These are phyloP conservation scores for Aethionema arabicum DNA, from an alignment of 345 rosid genomes.

Conservation along the genomic window DNA sequence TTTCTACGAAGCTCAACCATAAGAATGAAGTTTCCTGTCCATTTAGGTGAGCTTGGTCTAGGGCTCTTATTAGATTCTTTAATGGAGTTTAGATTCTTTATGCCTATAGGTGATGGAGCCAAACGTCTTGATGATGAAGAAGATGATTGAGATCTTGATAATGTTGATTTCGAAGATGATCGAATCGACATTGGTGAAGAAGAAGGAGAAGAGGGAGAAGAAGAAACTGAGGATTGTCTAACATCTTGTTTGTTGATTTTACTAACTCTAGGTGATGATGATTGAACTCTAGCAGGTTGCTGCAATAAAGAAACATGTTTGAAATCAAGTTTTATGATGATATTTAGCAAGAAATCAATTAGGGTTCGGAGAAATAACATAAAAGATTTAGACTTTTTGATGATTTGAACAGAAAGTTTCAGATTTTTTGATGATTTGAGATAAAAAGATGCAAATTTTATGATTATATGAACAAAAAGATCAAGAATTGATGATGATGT, in stretches of 20 bases:
- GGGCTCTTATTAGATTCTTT: conserved; percentile 33
- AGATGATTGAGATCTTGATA: conserved; percentile 5
- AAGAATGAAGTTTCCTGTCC: conserved; percentile 41
- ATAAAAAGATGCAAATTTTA: too few relatives aligned
- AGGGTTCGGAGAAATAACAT: not conserved
- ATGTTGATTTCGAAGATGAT: conserved; percentile 32
- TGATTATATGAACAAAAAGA: too few relatives aligned
- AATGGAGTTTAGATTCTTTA: conserved; percentile 28
- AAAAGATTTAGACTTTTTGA: not conserved
- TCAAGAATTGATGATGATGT: too few relatives aligned
- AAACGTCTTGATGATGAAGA: conserved; percentile 36
- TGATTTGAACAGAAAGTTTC: not conserved
- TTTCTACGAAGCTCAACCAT: conserved; percentile 70
- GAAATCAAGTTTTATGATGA: not conserved
- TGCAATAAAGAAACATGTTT: conserved; percentile 6
- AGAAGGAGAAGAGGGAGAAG: conserved; percentile 27
- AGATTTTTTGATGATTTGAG: too few relatives aligned
- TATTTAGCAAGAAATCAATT: not conserved
- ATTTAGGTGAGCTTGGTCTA: conserved; percentile 38
- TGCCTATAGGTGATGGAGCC: conserved; percentile 25
- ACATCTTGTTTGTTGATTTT: conserved; percentile 38
- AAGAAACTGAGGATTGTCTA: conserved; percentile 15
- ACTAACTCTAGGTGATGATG: conserved; percentile 33
- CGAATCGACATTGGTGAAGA: conserved; percentile 31
- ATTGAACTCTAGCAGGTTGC: conserved; percentile 41